A percentile compares a stretch with the other conserved stretches of the same genome.
Evolutionary conservation across 2,329 filamentous ascomycete species (phyloP).

Genomic region (Aureobasidium sp.): DNA sequence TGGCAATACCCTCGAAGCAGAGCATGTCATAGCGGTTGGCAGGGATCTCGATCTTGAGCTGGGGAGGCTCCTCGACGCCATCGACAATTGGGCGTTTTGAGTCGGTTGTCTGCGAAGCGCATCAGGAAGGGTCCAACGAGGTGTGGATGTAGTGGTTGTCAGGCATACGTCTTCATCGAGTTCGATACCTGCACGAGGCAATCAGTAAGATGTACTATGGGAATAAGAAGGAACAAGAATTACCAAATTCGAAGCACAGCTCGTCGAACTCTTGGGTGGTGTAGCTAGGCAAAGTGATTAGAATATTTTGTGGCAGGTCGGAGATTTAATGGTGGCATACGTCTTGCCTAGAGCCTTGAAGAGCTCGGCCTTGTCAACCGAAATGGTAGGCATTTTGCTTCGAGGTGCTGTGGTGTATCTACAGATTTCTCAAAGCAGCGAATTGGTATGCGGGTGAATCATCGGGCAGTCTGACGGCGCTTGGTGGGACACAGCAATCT

Average conservation of each 20-base stretch:
- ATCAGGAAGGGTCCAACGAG: background rate
- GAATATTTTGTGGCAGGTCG: conserved; percentile 20
- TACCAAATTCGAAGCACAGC: conserved; percentile 93
- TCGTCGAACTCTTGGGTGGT: conserved; percentile 92
- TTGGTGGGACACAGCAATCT: background rate
- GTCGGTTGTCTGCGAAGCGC: conserved; percentile 52
- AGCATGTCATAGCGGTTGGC: conserved; percentile 90
- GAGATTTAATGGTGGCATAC: conserved; percentile 38
- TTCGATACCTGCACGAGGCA: conserved; percentile 53
- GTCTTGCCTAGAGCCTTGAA: conserved; percentile 87
- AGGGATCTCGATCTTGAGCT: conserved; percentile 96
- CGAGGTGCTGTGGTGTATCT: background rate
- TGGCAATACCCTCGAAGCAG: conserved; percentile 91
- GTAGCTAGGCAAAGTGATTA: conserved; percentile 47
- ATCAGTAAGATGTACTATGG: conserved; percentile 6
- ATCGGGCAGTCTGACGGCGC: background rate
- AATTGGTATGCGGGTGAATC: conserved; percentile 9
- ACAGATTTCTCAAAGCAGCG: background rate
- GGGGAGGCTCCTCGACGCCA: conserved; percentile 76
- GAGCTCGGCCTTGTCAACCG: conserved; percentile 91
- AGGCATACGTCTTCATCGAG: conserved; percentile 70
- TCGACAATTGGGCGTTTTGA: conserved; percentile 65
- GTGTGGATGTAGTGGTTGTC: background rate
- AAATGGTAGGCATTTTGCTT: conserved; percentile 83
- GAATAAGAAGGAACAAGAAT: conserved; percentile 20